phyloP scores from a whole-genome alignment of 768 basidiomycete genomes.

The Amanita jacksonii region DNA sequence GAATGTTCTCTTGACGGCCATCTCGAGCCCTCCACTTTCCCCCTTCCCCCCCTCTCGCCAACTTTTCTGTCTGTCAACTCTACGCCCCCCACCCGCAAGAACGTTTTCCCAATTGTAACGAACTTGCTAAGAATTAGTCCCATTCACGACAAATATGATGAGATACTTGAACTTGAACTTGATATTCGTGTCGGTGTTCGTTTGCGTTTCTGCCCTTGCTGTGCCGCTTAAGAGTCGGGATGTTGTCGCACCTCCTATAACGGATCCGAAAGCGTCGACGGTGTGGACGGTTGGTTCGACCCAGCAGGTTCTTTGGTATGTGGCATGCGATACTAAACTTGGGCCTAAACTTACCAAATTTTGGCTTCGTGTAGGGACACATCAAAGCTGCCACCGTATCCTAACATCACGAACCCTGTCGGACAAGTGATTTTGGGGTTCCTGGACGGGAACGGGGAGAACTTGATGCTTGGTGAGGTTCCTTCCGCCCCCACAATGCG shows the following conservation, averaged over 20 bases:
- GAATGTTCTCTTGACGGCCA: constrained; percentile 7
- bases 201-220: constrained; percentile 19
- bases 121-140: no score
- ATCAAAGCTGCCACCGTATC: constrained; percentile 32
- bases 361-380: constrained; percentile 34
- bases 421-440: constrained; percentile 47
- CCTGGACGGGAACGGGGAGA: constrained; percentile 34
- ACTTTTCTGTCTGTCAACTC: no score
- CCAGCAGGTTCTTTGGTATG: constrained; percentile 47
- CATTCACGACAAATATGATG: no score
- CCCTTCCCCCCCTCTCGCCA: constrained; percentile 18
- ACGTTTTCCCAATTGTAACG: constrained; percentile 7
- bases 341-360: constrained; percentile 3
- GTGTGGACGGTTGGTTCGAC: constrained; percentile 41
- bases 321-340: constrained; percentile 3
- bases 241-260: constrained; percentile 43
- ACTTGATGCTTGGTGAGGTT: constrained; percentile 42
- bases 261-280: constrained; percentile 31
- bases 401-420: constrained; percentile 35
- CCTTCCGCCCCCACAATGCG: background rate
- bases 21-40: constrained; percentile 3
- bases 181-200: constrained; percentile 21
- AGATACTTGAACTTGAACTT: no score
- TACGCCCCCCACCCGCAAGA: constrained; percentile 7
- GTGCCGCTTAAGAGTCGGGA: constrained; percentile 30